These are phyloP conservation scores for Adansonia digitata DNA, from an alignment of 345 rosid genomes.

Conservation along the genomic window DNA sequence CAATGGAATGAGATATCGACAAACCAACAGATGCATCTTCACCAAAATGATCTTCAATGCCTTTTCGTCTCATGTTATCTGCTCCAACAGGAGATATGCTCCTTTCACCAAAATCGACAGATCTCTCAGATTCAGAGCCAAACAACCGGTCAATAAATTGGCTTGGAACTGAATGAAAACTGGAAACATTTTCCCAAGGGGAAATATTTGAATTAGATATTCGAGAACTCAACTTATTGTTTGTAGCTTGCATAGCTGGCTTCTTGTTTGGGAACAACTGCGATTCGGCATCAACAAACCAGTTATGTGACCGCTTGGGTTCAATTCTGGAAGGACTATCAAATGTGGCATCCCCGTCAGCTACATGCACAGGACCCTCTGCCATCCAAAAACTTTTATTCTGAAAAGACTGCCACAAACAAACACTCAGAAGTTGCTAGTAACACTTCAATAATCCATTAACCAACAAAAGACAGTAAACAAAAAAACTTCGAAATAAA, in stretches of 20 bases:
- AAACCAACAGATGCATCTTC: slow-evolving; percentile 50
- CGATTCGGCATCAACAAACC: slow-evolving; percentile 65
- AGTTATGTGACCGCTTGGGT: slow-evolving; percentile 61
- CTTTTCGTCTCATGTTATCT: slow-evolving; percentile 24
- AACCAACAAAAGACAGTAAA: background rate
- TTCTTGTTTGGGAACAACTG: slow-evolving; percentile 75
- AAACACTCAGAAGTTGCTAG: background rate
- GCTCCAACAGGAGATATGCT: slow-evolving; percentile 39
- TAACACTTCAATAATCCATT: background rate
- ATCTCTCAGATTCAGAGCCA: slow-evolving; percentile 53
- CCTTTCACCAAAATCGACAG: slow-evolving; percentile 46
- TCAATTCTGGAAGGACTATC: slow-evolving; percentile 53
- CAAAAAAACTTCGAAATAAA: background rate
- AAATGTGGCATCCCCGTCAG: slow-evolving; percentile 49
- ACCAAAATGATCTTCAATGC: slow-evolving; percentile 29
- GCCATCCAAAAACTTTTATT: slow-evolving; percentile 63
- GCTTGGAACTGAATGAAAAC: slow-evolving; percentile 54
- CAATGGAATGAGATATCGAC: slow-evolving; percentile 52
- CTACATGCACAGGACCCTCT: slow-evolving; percentile 38
- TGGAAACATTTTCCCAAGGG: slow-evolving; percentile 59
- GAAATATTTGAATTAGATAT: slow-evolving; percentile 34
- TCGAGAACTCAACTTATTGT: slow-evolving; percentile 28
- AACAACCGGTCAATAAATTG: slow-evolving; percentile 48
- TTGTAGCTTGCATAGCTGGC: slow-evolving; percentile 53
- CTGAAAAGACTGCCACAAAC: slow-evolving; percentile 42